Evolutionary conservation across 345 rosid genomes (phyloP).

Genomic region (Ailanthus altissimus): DNA sequence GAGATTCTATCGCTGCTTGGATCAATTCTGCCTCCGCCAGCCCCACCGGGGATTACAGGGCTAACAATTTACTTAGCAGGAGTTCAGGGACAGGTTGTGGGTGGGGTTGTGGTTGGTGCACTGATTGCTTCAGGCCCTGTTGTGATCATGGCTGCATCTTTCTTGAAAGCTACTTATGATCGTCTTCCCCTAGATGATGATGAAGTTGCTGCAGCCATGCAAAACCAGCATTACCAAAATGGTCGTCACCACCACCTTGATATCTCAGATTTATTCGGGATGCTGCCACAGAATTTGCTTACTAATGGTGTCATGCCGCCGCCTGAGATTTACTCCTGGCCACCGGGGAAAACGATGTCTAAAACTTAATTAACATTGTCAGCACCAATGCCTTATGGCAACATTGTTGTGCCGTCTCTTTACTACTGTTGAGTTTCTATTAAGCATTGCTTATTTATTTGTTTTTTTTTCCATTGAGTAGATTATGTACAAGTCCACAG

Average conservation of each 20-base stretch:
- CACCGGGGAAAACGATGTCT: slow-evolving; percentile 46
- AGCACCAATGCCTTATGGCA: not conserved
- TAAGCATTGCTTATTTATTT: not conserved
- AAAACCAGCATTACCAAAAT: slow-evolving; percentile 62
- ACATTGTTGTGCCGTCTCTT: slow-evolving; percentile 1
- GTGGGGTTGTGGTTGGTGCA: slow-evolving; percentile 83
- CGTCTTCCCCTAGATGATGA: slow-evolving; percentile 84
- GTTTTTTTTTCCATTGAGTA: not conserved
- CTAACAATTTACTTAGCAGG: slow-evolving; percentile 89
- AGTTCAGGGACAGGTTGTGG: slow-evolving; percentile 92
- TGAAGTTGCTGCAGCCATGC: slow-evolving; percentile 48
- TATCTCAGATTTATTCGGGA: slow-evolving; percentile 59
- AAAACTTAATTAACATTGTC: slow-evolving; percentile 37
- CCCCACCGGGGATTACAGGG: slow-evolving; percentile 85
- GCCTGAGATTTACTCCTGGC: slow-evolving; percentile 73
- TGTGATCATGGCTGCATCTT: slow-evolving; percentile 84
- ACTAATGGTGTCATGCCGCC: slow-evolving; percentile 46
- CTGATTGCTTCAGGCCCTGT: slow-evolving; percentile 94
- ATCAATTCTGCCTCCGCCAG: slow-evolving; percentile 87
- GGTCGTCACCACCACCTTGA: slow-evolving; percentile 57
- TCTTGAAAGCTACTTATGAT: slow-evolving; percentile 89
- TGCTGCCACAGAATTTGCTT: slow-evolving; percentile 75
- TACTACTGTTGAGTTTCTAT: slow-evolving; percentile 2
- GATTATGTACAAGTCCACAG: slow-evolving; percentile 12
- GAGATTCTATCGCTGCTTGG: slow-evolving; percentile 94